Conservation (phyloP, 1,284 basidiomycete species). For the Microstroma glucosiphilum region DNA sequence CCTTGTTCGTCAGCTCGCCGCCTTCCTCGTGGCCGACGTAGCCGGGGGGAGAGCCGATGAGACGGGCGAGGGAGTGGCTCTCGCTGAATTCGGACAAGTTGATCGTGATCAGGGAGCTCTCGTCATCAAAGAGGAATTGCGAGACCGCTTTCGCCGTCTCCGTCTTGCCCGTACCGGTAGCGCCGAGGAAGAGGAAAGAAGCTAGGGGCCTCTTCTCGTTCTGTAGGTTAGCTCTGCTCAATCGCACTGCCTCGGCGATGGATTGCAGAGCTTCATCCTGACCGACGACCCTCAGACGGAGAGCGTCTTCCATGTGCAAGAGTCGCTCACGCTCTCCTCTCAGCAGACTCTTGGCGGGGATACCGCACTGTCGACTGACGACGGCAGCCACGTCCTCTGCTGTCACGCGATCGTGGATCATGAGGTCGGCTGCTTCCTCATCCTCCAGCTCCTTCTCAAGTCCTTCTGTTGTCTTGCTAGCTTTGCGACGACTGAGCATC, state of each 20-base stretch:
- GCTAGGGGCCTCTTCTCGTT: constrained; percentile 79
- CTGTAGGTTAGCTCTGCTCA: constrained; percentile 82
- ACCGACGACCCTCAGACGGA: constrained; percentile 72
- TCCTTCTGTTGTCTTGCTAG: background rate
- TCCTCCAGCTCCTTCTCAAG: constrained; percentile 8
- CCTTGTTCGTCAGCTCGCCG: constrained; percentile 27
- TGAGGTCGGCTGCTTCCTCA: constrained; percentile 30
- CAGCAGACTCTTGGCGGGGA: constrained; percentile 79
- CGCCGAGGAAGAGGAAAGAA: constrained; percentile 81
- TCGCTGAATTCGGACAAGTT: constrained; percentile 64
- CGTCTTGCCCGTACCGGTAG: constrained; percentile 77
- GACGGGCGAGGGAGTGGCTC: constrained; percentile 76
- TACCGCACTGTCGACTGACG: constrained; percentile 75
- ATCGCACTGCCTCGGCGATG: constrained; percentile 78
- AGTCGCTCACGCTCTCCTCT: constrained; percentile 84
- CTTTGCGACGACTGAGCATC: constrained; percentile 20
- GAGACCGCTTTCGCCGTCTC: constrained; percentile 61
- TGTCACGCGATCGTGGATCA: constrained; percentile 80
- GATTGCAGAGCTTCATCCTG: constrained; percentile 76
- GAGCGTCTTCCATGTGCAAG: constrained; percentile 76
- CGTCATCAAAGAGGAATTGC: constrained; percentile 76
- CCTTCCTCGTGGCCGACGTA: constrained; percentile 52
- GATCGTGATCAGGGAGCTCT: constrained; percentile 63
- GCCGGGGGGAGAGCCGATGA: constrained; percentile 80
- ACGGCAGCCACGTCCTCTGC: constrained; percentile 81